These are phyloP conservation scores for Esteya vermicola DNA, from an alignment of 2,329 filamentous ascomycete species.

Conservation along the genomic window DNA sequence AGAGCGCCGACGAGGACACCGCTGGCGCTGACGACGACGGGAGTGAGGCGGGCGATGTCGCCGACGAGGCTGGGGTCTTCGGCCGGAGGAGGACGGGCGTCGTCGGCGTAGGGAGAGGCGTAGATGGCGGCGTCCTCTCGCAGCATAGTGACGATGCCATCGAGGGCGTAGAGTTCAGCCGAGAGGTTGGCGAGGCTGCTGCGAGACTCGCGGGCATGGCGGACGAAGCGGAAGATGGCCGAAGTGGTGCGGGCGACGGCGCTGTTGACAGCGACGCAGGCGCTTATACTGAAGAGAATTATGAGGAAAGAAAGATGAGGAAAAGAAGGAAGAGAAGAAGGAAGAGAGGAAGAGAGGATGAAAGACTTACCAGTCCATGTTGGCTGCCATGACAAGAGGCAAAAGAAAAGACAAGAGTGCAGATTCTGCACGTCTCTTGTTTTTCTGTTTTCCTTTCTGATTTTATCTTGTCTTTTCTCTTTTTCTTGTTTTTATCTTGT, in stretches of 20 bases:
- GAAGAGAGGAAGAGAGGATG: neutral
- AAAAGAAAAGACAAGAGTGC: neutral
- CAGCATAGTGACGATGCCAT: conserved; percentile 22
- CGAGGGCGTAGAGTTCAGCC: conserved; percentile 26
- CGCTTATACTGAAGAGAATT: conserved; percentile 6
- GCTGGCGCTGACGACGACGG: conserved; percentile 21
- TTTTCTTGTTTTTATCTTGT: too few species aligned
- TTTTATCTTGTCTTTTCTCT: too few species aligned
- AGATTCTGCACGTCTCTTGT: too few species aligned
- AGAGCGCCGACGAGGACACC: conserved; percentile 21
- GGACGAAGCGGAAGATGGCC: conserved; percentile 21
- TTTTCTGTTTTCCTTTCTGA: too few species aligned
- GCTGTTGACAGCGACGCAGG: conserved; percentile 21
- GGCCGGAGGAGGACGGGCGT: too few species aligned
- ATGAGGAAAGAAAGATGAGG: neutral
- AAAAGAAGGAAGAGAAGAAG: neutral
- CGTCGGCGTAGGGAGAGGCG: too few species aligned
- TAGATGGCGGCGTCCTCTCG: conserved; percentile 23
- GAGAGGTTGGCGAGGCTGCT: conserved; percentile 23
- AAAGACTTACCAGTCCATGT: neutral
- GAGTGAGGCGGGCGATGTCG: conserved; percentile 21
- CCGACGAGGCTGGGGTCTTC: neutral
- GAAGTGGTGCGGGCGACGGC: conserved; percentile 20
- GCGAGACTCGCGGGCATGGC: conserved; percentile 25
- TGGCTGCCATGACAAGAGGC: neutral